These are phyloP conservation scores for Copromyces sp. DNA, from an alignment of 495 filamentous ascomycete genomes.

Conservation along the genomic window DNA sequence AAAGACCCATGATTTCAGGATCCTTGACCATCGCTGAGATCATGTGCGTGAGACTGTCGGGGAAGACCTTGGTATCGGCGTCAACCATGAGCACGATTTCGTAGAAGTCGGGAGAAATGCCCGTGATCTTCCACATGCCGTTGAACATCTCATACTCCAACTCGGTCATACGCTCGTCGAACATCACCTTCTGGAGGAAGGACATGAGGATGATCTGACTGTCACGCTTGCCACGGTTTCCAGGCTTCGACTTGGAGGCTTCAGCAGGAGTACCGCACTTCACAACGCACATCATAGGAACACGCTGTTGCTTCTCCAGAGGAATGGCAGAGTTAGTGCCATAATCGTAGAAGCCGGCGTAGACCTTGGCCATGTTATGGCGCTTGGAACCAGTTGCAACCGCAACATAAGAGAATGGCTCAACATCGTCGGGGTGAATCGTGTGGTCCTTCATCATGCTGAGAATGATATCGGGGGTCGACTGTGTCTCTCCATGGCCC, in stretches of 20 bases:
- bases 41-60: slow-evolving; percentile 97
- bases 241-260: slow-evolving; percentile 67
- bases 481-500: slow-evolving; percentile 76
- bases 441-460: slow-evolving; percentile 92
- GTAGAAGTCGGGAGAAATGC: slow-evolving; percentile 95
- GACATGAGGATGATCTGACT: slow-evolving; percentile 99
- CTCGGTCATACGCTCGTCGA: slow-evolving; percentile 99
- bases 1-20: slow-evolving; percentile 97
- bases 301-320: slow-evolving; percentile 82
- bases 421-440: slow-evolving; percentile 65
- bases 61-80: slow-evolving; percentile 98
- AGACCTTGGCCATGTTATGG: slow-evolving; percentile 99
- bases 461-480: slow-evolving; percentile 84
- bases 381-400: slow-evolving; percentile 93
- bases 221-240: slow-evolving; percentile 96
- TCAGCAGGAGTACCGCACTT: slow-evolving; percentile 95
- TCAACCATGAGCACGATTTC: slow-evolving; percentile 98
- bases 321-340: slow-evolving; percentile 71
- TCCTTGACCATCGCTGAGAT: slow-evolving; percentile 98
- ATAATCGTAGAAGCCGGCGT: slow-evolving; percentile 97
- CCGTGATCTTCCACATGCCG: slow-evolving; percentile 95
- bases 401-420: slow-evolving; percentile 89
- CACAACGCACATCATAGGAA: slow-evolving; percentile 97
- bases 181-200: slow-evolving; percentile 99
- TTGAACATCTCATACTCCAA: slow-evolving; percentile 99